Evolutionary conservation across 139 green algal genomes (phyloP), one percentile per base, ranked within the genome.

Genomic region (Chlorella sp.): DNA sequence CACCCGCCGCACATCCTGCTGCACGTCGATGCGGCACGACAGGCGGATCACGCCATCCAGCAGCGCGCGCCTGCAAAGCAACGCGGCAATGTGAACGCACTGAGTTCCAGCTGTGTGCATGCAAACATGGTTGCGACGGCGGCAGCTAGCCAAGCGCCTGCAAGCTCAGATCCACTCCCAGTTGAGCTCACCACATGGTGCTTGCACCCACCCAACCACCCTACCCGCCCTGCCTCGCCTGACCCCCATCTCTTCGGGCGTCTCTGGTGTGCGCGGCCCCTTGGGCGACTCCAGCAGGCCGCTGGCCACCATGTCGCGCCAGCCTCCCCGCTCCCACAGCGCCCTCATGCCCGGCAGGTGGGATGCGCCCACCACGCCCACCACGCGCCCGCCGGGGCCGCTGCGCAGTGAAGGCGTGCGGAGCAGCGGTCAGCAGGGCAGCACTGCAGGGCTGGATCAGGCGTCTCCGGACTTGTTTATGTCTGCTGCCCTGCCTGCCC

Each of bases 1-100:
- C 65, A 87, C 68, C 1, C 62, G 39, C 38, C 83, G 74, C 79
- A 91, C 47, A 70, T 92, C 87, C 79, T 75, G 74, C 30, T 44
- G 65, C 21, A 92, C 88, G 86, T 89, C 88, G 32, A 51, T 30
- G 32, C 80, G 65, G 60, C 87, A 92, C 15, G 56, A 85, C 18
- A 92, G 82, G 38, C 88, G 75, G 26, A 92, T 83, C 3, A 90
- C 85, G 28, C 74, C 85, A 28, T 91, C 82, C 0, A 92, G 65
- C 44, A 92, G 51, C 51, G 88, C 88, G 26, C 76, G 76, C 76
- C 87, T 85, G 56, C 44, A n/a, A n/a, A n/a, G n/a, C n/a, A n/a
- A n/a, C n/a, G n/a, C n/a, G n/a, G n/a, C n/a, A n/a, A n/a, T n/a
- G n/a, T n/a, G n/a, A n/a, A n/a, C n/a, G n/a, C n/a, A n/a, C n/a